Base-by-base conservation (phyloP, 1,139 yeast genomes). In the Candida albicans region DNA sequence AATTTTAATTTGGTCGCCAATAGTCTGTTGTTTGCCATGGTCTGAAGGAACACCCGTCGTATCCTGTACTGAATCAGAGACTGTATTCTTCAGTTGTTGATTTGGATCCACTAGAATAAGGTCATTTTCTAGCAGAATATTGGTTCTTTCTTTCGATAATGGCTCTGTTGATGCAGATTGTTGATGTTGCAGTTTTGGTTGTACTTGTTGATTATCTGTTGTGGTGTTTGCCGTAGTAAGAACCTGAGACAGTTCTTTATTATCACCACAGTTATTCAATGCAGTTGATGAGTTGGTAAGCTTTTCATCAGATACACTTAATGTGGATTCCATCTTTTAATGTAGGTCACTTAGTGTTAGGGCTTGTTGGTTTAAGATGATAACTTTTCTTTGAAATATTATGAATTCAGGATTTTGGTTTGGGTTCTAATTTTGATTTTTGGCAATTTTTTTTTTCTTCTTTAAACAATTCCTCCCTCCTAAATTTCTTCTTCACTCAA, bases 1-100 rank as follows among this genome's bases (percentile, higher is more conserved):
- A 1, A 71, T 49, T 11, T 59, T 53, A 3, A 72, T 56, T 11
- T 65, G 56, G 40, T 68, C 72, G 57, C 40, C 27, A 59, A 44
- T 40, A 57, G 53, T 33, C 50, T 33, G 22, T 13, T 39, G 41
- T 11, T 34, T 24, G 2, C 37, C 38, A 5, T 13, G 38, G 36
- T 31, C 26, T 41, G n/a, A 35, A 31, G 13, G 39, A 18, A 25
- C 30, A 7, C 13, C 9, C 29, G 10, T 9, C 29, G 10, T 27
- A 10, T n/a, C 29, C 29, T 10, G 3, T 8, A 27, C 29, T n/a
- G n/a, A 9, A 14, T 27, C 37, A 4, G 22, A 18, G 22, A 3
- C 22, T 4, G 22, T 18, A 18, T 18, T 18, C 22, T 18, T 18
- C 5, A 5, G 22, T 18, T 3, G 22, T 18, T 18, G 22, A 18